Conservation (phyloP, 345 rosid genomes). For the Erodium maritimum region DNA sequence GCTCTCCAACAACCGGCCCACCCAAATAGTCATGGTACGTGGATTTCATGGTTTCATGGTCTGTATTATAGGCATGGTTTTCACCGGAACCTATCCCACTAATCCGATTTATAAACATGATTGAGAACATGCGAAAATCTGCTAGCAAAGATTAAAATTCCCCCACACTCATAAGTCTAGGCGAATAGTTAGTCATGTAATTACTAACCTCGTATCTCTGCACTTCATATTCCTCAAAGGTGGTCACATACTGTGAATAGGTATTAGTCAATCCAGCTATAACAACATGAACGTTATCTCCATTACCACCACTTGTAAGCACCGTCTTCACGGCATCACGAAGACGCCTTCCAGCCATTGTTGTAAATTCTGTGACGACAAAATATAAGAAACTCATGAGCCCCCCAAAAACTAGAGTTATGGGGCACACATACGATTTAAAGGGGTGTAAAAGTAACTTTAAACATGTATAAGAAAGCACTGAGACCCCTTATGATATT, state of each 20-base stretch:
- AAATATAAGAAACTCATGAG: background rate
- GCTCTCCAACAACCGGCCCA: no score
- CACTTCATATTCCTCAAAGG: constrained; percentile 81
- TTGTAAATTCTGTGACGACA: constrained; percentile 63
- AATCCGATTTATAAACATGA: background rate
- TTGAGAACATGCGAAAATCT: no score
- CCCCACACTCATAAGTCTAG: no score
- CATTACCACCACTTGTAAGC: constrained; percentile 37
- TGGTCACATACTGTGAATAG: constrained; percentile 86
- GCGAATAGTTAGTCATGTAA: background rate
- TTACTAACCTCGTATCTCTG: constrained; percentile 90
- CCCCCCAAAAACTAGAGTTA: background rate
- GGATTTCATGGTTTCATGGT: no score
- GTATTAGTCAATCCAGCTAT: constrained; percentile 91
- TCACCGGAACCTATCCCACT: no score
- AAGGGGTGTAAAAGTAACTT: no score
- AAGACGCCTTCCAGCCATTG: constrained; percentile 99
- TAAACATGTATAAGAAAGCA: no score
- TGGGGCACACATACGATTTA: background rate
- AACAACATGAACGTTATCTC: constrained; percentile 55
- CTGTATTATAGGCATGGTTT: no score
- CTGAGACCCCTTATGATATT: no score
- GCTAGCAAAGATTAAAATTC: no score
- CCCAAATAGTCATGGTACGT: no score
- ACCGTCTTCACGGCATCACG: constrained; percentile 78